These are phyloP conservation scores for Osmanthus fragrans DNA, from an alignment of 257 asterid genomes.

Conservation along the genomic window DNA sequence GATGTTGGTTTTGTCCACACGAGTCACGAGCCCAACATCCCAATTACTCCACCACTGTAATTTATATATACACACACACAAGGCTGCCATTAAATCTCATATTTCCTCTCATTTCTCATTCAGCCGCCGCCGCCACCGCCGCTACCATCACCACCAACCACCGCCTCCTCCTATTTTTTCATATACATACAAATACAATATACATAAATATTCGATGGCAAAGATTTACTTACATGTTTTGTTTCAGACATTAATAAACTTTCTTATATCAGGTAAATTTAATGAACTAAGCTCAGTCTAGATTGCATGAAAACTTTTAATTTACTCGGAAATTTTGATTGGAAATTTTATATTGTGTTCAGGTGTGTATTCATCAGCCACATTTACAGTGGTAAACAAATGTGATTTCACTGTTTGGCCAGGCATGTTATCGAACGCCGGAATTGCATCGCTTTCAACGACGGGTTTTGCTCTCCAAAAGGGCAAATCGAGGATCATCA, in stretches of 20 bases:
- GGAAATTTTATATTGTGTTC: background rate
- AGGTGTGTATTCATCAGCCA: background rate
- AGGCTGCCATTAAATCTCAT: conserved; percentile 22
- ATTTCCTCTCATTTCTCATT: background rate
- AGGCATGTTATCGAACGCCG: background rate
- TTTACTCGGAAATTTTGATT: background rate
- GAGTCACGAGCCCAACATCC: background rate
- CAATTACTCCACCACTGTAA: background rate
- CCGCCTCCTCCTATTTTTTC: background rate
- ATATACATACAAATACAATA: too few species aligned
- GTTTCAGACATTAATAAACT: background rate
- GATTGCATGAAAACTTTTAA: too few species aligned
- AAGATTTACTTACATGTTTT: background rate
- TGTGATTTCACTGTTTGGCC: background rate
- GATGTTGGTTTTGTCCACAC: background rate
- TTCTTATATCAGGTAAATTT: background rate
- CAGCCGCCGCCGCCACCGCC: background rate
- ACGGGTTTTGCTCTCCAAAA: background rate
- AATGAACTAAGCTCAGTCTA: too few species aligned
- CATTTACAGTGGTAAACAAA: background rate
- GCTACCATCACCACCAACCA: too few species aligned
- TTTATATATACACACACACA: too few species aligned
- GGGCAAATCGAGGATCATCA: background rate
- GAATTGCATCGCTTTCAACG: background rate
- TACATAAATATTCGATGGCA: background rate